A percentile compares a stretch with the other conserved stretches of the same genome.
Conservation (phyloP, 345 rosid species). For the Alliaria petiolata region DNA sequence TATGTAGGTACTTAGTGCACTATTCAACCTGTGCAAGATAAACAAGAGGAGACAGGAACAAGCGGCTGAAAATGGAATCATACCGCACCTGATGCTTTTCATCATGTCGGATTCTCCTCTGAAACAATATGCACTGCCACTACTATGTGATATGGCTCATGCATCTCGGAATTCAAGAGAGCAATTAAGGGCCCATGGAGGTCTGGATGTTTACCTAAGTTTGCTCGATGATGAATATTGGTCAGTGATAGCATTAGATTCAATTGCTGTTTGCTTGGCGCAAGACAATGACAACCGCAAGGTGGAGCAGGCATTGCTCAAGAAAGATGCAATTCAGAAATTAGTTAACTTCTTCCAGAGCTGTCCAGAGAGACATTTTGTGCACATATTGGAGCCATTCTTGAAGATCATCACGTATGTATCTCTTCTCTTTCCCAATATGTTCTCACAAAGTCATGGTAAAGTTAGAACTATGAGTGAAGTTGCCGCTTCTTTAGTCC, state of each 20-base stretch:
- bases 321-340: conserved; percentile 82
- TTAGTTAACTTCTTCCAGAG: conserved; percentile 91
- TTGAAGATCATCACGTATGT: conserved; percentile 90
- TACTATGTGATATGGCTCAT: conserved; percentile 99
- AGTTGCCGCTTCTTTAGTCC: background rate
- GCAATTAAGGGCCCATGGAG: conserved; percentile 94
- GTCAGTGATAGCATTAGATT: conserved; percentile 95
- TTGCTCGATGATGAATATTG: conserved; percentile 83
- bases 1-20: conserved; percentile 87
- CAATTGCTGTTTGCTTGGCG: conserved; percentile 96
- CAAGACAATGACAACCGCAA: conserved; percentile 93
- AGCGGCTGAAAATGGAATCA: conserved; percentile 99
- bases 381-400: conserved; percentile 96
- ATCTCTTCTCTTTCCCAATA: background rate
- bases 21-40: conserved; percentile 98
- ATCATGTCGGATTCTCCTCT: conserved; percentile 73
- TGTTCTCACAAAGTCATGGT: background rate
- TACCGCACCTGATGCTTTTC: conserved; percentile 93
- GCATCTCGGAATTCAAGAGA: conserved; percentile 99
- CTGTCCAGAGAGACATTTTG: conserved; percentile 92
- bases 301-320: conserved; percentile 91
- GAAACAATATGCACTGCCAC: conserved; percentile 83
- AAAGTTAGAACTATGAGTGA: background rate
- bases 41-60: conserved; percentile 99
- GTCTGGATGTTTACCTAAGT: conserved; percentile 89